Base-by-base conservation (phyloP, 140 eudicot species). In the Anethum foeniculum region DNA sequence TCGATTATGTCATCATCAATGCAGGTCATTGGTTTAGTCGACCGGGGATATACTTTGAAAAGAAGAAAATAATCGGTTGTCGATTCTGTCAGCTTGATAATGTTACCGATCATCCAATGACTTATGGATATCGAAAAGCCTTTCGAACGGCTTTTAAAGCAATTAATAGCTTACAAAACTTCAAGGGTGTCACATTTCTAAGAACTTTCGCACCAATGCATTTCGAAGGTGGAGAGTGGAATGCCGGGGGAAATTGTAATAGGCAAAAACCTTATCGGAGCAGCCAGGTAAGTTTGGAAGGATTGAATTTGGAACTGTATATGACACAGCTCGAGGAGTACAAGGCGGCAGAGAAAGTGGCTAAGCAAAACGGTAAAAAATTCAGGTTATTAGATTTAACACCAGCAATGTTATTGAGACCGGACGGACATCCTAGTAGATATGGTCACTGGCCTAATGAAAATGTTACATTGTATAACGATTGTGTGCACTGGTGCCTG, bases 351-450 rank as follows among this genome's bases (percentile, higher is more conserved):
- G 86, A 87, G 78, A 83, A 85, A 64, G 75, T 79, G 47, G 93
- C 95, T 5, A 85, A 80, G 30, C 64, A 52, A 51, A 90, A 77
- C 30, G 93, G 91, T 34, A 75, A 77, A 49, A 87, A 81, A 75
- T 90, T 85, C 76, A 81, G 90, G 79, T 85, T 90, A 39, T 65
- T 92, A 75, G 97, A 92, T 71, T 64, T 86, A 71, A 92, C 97
- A 51, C 88, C 80, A 23, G 88, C 93, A 48, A 90, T 90, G 96
- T 75, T 92, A 80, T 49, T 92, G 79, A 86, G 97, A 80, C 97
- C 97, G 41, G 97, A 92, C 80, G 97, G 97, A 8, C 97, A 92
- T 23, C 97, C 97, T 62, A 90, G 97, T 86, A 87, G 71, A 80
- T 92, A 87, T 80, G 97, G 97, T 76, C 96, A 92, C 56, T 86